Evolutionary conservation across 768 basidiomycete species (phyloP).

Genomic region (Russula foetens): DNA sequence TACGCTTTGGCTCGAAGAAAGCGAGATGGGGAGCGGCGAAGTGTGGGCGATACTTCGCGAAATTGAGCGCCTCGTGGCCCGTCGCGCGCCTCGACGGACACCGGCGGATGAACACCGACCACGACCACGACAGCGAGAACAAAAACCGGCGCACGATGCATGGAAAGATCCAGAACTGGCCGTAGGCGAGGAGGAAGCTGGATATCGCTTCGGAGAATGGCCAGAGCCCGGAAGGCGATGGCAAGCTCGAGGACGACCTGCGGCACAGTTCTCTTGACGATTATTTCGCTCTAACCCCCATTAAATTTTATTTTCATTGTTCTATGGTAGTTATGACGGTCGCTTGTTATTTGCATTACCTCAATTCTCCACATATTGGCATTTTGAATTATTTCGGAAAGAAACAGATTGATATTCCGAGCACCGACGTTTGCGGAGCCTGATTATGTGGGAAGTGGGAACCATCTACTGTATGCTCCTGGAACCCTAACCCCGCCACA

Average conservation of each 20-base stretch:
- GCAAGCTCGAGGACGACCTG: neutral
- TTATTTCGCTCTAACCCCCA: neutral
- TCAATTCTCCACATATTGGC: neutral
- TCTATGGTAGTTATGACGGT: neutral
- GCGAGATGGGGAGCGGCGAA: slow-evolving; percentile 38
- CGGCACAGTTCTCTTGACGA: slow-evolving; percentile 1
- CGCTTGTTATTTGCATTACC: neutral
- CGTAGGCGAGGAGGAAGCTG: neutral
- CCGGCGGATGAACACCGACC: neutral
- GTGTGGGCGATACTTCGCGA: slow-evolving; percentile 42
- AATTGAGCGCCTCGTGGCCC: slow-evolving; percentile 40
- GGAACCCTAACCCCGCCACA: no score
- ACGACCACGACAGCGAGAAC: neutral
- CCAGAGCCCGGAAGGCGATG: neutral
- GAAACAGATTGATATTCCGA: neutral
- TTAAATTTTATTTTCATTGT: neutral
- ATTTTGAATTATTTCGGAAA: neutral
- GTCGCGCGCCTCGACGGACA: neutral
- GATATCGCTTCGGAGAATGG: slow-evolving; percentile 14
- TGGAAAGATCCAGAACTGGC: slow-evolving; percentile 14
- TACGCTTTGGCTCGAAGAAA: slow-evolving; percentile 45
- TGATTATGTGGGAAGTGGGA: no score
- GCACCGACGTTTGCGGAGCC: neutral
- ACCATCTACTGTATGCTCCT: no score
- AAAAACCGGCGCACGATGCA: neutral